Evolutionary conservation across 139 green algal genomes (phyloP).

Genomic region (Desmodesmus armatus): DNA sequence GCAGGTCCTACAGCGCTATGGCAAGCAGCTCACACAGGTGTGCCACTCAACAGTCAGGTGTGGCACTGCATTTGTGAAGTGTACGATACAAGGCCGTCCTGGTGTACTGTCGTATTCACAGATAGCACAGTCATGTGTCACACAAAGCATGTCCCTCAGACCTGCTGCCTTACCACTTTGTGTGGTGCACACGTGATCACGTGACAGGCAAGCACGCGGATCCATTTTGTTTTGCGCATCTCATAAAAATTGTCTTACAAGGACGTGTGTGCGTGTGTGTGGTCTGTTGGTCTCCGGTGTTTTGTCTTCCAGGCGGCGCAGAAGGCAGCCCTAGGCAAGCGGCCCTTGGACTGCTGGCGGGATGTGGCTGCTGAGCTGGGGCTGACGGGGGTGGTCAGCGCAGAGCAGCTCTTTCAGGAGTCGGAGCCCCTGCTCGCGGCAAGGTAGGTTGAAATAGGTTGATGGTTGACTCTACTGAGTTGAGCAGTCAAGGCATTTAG

Average conservation of each 20-base stretch:
- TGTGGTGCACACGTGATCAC: background rate
- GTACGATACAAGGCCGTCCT: too few relatives aligned
- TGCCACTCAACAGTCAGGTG: too few relatives aligned
- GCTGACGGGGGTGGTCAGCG: background rate
- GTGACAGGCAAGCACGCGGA: background rate
- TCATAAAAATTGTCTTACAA: too few relatives aligned
- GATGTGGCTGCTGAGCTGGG: constrained; percentile 58
- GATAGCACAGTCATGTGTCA: too few relatives aligned
- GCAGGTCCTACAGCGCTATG: constrained; percentile 64
- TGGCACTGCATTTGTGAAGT: too few relatives aligned
- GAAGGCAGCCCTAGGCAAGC: constrained; percentile 66
- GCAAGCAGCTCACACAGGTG: constrained; percentile 42
- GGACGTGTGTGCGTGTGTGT: background rate
- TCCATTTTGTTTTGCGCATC: too few relatives aligned
- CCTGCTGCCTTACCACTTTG: constrained; percentile 32
- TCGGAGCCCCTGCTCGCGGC: constrained; percentile 63
- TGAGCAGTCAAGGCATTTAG: too few relatives aligned
- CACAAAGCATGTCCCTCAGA: background rate
- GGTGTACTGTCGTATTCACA: too few relatives aligned
- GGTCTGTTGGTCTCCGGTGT: background rate
- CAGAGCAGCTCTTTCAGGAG: constrained; percentile 76
- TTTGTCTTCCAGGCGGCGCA: constrained; percentile 21
- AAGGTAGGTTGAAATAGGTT: too few relatives aligned
- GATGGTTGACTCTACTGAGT: too few relatives aligned
- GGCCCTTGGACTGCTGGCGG: constrained; percentile 81